phyloP scores from a whole-genome alignment of 1,284 basidiomycete species.

The Ustilago cynodontis region DNA sequence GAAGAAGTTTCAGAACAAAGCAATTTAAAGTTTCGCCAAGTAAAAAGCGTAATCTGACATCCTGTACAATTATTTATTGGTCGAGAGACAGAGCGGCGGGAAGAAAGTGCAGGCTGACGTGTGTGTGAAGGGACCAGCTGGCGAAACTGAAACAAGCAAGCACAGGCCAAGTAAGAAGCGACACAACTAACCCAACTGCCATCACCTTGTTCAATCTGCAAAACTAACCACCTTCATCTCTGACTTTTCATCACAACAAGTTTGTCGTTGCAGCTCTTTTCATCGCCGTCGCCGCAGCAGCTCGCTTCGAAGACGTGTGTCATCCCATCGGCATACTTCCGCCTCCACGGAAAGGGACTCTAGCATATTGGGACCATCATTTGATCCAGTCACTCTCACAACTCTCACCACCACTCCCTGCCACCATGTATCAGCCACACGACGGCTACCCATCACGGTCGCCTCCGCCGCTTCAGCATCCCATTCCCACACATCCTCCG shows the following conservation, averaged over 20 bases:
- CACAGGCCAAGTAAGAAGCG: slow-evolving; percentile 15
- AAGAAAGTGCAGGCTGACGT: slow-evolving; percentile 7
- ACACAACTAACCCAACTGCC: too few species aligned
- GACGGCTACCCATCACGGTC: slow-evolving; percentile 46
- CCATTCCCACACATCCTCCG: slow-evolving; percentile 67
- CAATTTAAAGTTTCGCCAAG: too few species aligned
- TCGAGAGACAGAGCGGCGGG: background rate
- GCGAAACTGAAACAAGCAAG: slow-evolving; percentile 19
- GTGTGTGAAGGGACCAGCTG: slow-evolving; percentile 8
- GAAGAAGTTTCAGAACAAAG: slow-evolving; percentile 14
- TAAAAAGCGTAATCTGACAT: background rate
- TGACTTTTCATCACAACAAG: background rate
- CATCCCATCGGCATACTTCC: background rate
- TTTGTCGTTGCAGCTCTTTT: background rate
- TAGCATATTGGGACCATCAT: background rate
- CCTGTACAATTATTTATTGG: background rate
- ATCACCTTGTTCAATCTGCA: background rate
- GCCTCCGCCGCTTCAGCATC: slow-evolving; percentile 67
- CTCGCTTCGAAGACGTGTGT: too few species aligned
- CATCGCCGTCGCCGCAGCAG: background rate
- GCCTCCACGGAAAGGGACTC: background rate
- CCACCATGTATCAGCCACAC: slow-evolving; percentile 53
- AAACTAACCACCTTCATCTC: background rate
- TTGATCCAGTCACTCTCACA: background rate
- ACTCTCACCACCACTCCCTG: background rate